A percentile compares a stretch with the other conserved stretches of the same genome.
phyloP scores from a whole-genome alignment of 108 stramenopile genomes.

The Cyclotella atomus region DNA sequence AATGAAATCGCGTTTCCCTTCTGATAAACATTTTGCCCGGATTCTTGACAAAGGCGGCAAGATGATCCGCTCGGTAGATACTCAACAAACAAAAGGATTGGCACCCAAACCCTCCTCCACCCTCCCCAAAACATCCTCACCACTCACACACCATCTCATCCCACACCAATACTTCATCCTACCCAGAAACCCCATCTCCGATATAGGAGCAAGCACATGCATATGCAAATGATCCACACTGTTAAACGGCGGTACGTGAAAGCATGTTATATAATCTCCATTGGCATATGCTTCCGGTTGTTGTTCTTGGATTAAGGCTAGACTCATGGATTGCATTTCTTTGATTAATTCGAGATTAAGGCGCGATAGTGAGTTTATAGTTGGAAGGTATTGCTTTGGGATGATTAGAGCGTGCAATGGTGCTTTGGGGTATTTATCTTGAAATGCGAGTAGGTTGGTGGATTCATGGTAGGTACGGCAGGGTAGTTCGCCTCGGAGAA shows the following conservation, averaged over 20 bases:
- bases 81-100: no score
- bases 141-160: slow-evolving; percentile 56
- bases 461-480: slow-evolving; percentile 45
- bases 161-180: slow-evolving; percentile 56
- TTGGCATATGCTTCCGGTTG: slow-evolving; percentile 45
- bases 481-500: slow-evolving; percentile 61
- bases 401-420: slow-evolving; percentile 71
- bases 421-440: slow-evolving; percentile 59
- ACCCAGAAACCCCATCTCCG: slow-evolving; percentile 50
- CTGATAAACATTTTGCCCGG: no score
- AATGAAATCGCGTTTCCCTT: no score
- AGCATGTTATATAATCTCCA: slow-evolving; percentile 67
- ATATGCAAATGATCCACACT: slow-evolving; percentile 78
- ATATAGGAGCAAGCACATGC: slow-evolving; percentile 77
- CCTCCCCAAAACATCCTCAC: slow-evolving; percentile 44
- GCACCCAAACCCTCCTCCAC: slow-evolving; percentile 42
- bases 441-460: slow-evolving; percentile 58
- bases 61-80: no score
- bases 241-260: slow-evolving; percentile 77
- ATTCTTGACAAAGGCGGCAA: no score
- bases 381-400: slow-evolving; percentile 58
- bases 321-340: slow-evolving; percentile 61
- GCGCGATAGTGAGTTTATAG: slow-evolving; percentile 33
- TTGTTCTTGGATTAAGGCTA: slow-evolving; percentile 40
- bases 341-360: slow-evolving; percentile 46